phyloP scores from a whole-genome alignment of 345 rosid species.

The Citrus mangshanensis region DNA sequence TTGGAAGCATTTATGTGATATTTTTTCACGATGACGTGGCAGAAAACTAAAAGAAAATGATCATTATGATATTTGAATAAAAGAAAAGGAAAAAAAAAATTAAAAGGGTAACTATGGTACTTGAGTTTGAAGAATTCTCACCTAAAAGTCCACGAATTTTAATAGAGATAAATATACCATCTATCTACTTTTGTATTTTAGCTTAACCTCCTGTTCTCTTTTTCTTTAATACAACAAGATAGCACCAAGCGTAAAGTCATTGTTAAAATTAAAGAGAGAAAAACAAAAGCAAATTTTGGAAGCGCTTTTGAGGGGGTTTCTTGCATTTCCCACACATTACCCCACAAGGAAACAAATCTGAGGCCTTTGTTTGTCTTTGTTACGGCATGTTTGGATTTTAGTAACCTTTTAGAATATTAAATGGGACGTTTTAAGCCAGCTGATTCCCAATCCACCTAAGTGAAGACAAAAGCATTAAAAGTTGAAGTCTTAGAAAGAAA shows the following conservation, averaged over 20 bases:
- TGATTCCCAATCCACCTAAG: slow-evolving; percentile 53
- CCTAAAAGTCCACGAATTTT: slow-evolving; percentile 3
- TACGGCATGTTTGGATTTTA: slow-evolving; percentile 66
- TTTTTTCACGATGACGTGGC: not conserved
- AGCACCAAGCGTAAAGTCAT: slow-evolving; percentile 28
- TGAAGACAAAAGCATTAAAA: slow-evolving; percentile 41
- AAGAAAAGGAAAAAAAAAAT: not conserved
- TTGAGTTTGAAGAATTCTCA: not conserved
- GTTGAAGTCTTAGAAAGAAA: slow-evolving; percentile 24
- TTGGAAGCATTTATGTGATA: not conserved
- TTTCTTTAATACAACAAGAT: slow-evolving; percentile 27
- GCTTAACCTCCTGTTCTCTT: slow-evolving; percentile 28
- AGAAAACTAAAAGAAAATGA: not conserved
- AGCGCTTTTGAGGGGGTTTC: slow-evolving; percentile 16
- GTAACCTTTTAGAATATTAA: slow-evolving; percentile 44
- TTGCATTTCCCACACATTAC: slow-evolving; percentile 21
- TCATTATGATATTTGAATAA: not conserved
- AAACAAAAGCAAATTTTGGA: slow-evolving; percentile 35
- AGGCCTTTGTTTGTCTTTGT: slow-evolving; percentile 58
- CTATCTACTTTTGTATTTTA: slow-evolving; percentile 34
- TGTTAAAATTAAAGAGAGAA: slow-evolving; percentile 5
- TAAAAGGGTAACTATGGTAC: not conserved
- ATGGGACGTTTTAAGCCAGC: slow-evolving; percentile 19
- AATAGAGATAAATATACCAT: slow-evolving; percentile 23
- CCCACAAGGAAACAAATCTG: slow-evolving; percentile 44